phyloP scores from a whole-genome alignment of 768 basidiomycete species.

The Boletellus ananiceps region DNA sequence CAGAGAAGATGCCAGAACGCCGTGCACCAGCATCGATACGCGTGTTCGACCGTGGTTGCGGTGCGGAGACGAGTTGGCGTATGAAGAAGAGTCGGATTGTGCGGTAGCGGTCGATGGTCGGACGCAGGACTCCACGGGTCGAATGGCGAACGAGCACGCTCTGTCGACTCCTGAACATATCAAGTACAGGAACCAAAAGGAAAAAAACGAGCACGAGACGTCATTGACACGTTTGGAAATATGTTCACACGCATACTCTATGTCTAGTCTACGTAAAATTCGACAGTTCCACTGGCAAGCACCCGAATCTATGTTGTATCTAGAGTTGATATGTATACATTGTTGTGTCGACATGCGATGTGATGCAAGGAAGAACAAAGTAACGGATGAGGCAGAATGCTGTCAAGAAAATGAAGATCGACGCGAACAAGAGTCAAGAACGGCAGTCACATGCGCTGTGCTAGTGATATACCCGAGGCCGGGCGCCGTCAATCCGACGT shows the following conservation, averaged over 20 bases:
- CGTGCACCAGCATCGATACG: background rate
- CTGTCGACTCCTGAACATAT: constrained; percentile 14
- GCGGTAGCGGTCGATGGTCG: constrained; percentile 52
- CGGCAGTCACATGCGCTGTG: no score
- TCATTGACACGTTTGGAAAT: constrained; percentile 1
- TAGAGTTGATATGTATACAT: background rate
- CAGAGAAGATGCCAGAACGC: background rate
- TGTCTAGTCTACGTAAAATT: no score
- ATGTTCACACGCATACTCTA: background rate
- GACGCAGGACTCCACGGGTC: constrained; percentile 18
- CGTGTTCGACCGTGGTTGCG: background rate
- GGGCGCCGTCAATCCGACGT: constrained; percentile 10
- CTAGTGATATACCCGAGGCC: no score
- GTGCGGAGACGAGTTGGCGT: constrained; percentile 19
- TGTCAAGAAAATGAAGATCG: no score
- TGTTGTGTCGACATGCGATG: background rate
- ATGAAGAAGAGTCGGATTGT: constrained; percentile 58
- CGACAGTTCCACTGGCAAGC: no score
- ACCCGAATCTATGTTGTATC: no score
- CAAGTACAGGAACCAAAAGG: background rate
- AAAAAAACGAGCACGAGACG: no score
- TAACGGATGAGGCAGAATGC: no score
- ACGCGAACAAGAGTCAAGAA: no score
- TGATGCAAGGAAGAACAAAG: background rate
- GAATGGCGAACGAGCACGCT: constrained; percentile 22